Evolutionary conservation across 768 basidiomycete species (phyloP).

Genomic region (Kwoniella dendrophila): DNA sequence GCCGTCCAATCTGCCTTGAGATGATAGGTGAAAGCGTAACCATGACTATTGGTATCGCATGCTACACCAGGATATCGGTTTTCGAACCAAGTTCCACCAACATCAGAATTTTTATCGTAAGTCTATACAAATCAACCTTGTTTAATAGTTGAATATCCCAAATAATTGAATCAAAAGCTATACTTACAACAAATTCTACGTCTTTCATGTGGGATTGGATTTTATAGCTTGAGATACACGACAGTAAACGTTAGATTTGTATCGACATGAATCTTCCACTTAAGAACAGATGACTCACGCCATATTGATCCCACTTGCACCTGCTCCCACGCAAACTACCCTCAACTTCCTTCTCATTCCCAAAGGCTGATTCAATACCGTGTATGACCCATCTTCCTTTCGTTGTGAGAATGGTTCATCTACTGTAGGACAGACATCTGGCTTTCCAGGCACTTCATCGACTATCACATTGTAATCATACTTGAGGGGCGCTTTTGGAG

Average conservation of each 20-base stretch:
- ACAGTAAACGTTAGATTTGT: background rate
- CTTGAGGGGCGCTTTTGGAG: slow-evolving; percentile 13
- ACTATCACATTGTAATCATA: background rate
- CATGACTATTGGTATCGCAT: slow-evolving; percentile 55
- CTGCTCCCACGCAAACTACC: slow-evolving; percentile 28
- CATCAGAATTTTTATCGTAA: slow-evolving; percentile 29
- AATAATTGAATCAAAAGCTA: too few species aligned
- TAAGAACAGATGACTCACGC: slow-evolving; percentile 5
- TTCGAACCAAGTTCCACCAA: slow-evolving; percentile 29
- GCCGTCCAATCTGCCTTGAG: slow-evolving; percentile 58
- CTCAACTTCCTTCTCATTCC: slow-evolving; percentile 23
- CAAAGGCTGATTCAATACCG: slow-evolving; percentile 28
- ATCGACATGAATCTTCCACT: too few species aligned
- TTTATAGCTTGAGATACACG: slow-evolving; percentile 9
- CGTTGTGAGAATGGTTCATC: slow-evolving; percentile 14
- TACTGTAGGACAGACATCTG: slow-evolving; percentile 13
- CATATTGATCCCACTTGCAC: slow-evolving; percentile 32
- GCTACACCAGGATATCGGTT: slow-evolving; percentile 18
- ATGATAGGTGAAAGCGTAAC: slow-evolving; percentile 21
- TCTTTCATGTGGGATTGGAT: slow-evolving; percentile 22
- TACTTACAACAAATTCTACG: slow-evolving; percentile 17
- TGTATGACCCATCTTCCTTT: slow-evolving; percentile 18
- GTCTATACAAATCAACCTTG: background rate
- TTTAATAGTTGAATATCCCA: too few species aligned
- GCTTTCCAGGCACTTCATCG: background rate